Evolutionary conservation across 2,329 filamentous ascomycete species (phyloP).

Genomic region (Helminthosporium solani): DNA sequence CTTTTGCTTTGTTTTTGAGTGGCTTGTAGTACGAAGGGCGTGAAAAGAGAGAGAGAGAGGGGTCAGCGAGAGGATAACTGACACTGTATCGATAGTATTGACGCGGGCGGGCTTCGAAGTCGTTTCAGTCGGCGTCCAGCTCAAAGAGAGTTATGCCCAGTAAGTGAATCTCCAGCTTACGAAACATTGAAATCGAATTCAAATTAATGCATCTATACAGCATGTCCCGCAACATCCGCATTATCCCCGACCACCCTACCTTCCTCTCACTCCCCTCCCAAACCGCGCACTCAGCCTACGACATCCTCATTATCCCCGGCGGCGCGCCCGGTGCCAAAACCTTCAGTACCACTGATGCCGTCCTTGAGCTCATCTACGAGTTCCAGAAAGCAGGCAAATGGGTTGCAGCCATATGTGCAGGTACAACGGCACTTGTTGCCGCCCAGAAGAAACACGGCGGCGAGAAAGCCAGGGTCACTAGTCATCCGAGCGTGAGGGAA

Average conservation of each 20-base stretch:
- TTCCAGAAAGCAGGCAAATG: constrained; percentile 35
- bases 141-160: constrained; percentile 34
- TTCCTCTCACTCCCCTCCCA: constrained; percentile 17
- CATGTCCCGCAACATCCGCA: constrained; percentile 41
- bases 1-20: too few relatives aligned
- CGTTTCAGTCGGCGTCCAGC: constrained; percentile 36
- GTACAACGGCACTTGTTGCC: constrained; percentile 41
- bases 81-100: constrained; percentile 28
- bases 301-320: constrained; percentile 42
- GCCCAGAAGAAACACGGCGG: constrained; percentile 18
- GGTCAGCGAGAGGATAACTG: neutral
- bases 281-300: constrained; percentile 21
- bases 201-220: constrained; percentile 12
- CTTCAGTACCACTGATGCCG: constrained; percentile 25
- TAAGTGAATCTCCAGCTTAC: constrained; percentile 13
- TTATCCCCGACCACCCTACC: constrained; percentile 36
- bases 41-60: neutral
- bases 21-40: too few relatives aligned
- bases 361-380: constrained; percentile 30
- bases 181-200: neutral
- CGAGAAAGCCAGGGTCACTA: constrained; percentile 33
- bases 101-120: constrained; percentile 42
- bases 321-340: constrained; percentile 42
- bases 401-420: constrained; percentile 42
- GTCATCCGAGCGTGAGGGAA: constrained; percentile 42